phyloP scores from a whole-genome alignment of 768 basidiomycete genomes.

The Tulasnella sp. region DNA sequence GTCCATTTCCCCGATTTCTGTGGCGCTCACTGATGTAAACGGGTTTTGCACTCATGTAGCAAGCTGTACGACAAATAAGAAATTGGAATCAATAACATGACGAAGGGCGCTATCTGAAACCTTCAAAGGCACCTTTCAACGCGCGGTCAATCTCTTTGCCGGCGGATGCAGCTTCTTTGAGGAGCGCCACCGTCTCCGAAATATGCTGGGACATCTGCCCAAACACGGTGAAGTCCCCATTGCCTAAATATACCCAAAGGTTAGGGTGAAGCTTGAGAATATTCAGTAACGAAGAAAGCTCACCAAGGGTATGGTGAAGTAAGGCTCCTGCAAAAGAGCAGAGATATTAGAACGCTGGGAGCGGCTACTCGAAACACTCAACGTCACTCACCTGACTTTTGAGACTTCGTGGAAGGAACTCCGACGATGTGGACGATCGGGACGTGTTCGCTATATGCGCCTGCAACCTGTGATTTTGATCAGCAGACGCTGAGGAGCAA shows the following conservation, averaged over 20 bases:
- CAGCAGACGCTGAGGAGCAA: too few species aligned
- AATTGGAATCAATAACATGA: too few species aligned
- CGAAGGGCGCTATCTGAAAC: too few species aligned
- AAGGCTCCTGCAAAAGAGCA: conserved; percentile 12
- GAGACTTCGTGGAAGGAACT: conserved; percentile 30
- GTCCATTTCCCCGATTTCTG: too few species aligned
- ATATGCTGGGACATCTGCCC: conserved; percentile 30
- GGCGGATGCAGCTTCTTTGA: conserved; percentile 25
- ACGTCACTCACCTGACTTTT: conserved; percentile 19
- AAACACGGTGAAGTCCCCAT: conserved; percentile 29
- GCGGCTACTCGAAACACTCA: too few species aligned
- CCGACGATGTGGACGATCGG: conserved; percentile 37
- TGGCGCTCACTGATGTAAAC: too few species aligned
- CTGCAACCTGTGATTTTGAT: conserved; percentile 17
- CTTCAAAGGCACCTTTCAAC: too few species aligned
- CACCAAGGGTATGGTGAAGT: conserved; percentile 36
- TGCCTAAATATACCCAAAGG: background rate
- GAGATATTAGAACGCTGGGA: too few species aligned
- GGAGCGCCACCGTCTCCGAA: conserved; percentile 31
- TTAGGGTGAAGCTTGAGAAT: too few species aligned
- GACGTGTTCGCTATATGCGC: conserved; percentile 30
- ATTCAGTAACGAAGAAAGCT: conserved; percentile 25
- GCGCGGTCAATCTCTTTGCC: conserved; percentile 20
- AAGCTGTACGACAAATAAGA: too few species aligned
- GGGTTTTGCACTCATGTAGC: too few species aligned